Base-by-base conservation (phyloP, 176 grass and related monocot genomes). In the Ensete glaucum region DNA sequence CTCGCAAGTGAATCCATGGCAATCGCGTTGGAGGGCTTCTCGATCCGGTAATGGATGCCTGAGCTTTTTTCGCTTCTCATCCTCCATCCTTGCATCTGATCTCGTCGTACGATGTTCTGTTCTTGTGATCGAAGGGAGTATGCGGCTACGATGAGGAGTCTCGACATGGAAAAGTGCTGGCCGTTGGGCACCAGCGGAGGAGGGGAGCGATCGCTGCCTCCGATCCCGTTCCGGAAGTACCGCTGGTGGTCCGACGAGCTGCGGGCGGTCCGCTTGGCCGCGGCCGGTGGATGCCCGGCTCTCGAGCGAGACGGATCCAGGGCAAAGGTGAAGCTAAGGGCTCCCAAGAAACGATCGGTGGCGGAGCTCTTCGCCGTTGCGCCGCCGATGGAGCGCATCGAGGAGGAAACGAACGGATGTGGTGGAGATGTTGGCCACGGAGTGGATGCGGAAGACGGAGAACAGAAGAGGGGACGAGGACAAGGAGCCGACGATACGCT, bases 61-160 rank as follows among this genome's bases (percentile, higher is more conserved):
- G 20, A 64, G 11, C 23, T 24, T 10, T 64, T 22, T 64, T 64
- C 60, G n/a, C 23, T 22, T 2, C 23, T 64, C 20, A 1, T 64
- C 23, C 11, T 22, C 23, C 60, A 22, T 64, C 23, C 11, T 64
- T 11, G 20, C 20, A 64, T 64, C 60, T 64, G 9, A 64, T 3
- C 20, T 64, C 3, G 34, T 43, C 34, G 34, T 43, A 43, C 23
- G n/a, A 22, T 64, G 1, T 64, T 2, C 19, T 9, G 20, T 24
- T 24, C 60, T 64, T 64, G n/a, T 64, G 60, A 21, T 64, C 54
- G n/a, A 21, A 64, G 60, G 23, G 60, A 64, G 60, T 64, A 64
- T 64, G 11, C 60, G 60, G 60, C 60, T 19, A 64, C 24, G 60
- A 64, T 64, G 60, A 64, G 60, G 60, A 64, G 7, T 10, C 9